Base-by-base conservation (phyloP, 164 flowering plant genomes). In the Stephania yunnanensis region DNA sequence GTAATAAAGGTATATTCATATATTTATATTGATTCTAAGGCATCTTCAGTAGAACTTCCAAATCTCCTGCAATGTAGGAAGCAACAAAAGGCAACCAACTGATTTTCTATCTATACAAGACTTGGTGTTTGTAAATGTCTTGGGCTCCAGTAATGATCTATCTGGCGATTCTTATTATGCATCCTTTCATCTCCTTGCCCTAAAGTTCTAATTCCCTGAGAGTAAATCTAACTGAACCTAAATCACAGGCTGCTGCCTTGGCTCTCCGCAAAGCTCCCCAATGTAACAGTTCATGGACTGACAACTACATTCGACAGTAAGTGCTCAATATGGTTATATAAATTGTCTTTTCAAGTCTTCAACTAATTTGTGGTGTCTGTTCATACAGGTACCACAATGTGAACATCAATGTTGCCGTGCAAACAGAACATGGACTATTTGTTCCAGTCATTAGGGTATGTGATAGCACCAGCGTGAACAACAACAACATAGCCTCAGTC, bases 251-350 rank as follows among this genome's bases (percentile, higher is more conserved):
- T 85, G 91, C 92, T 77, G 98, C 99, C 75, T 87, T 93, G 87
- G 99, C 98, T 71, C 92, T 93, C 74, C 86, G 85, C 52, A 93
- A 90, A 81, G 99, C 93, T 81, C 98, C 99, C 80, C 92, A 85
- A 75, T 92, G 97, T 82, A 95, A 95, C 77, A 91, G 98, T 80
- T 94, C 98, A 30, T 96, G 98, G 99, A 90, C 91, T 53, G 84
- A 94, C 69, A 90, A 92, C 22, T 94, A 87, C 77, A 94, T 96
- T 74, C 89, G 98, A 55, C 98, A 94, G 98, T 96, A 75, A 90
- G 98, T 84, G 48, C 52, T 53, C n/a, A 53, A 20, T 1, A 58
- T 61, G 52, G 48, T 36, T 45, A 31, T 69, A 3, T 36, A 36
- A 4, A 36, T 36, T 36, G 42, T 53, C 10, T 44, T 31, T 6